phyloP scores from a whole-genome alignment of 2,329 filamentous ascomycete species.

The Pseudopithomyces chartarum region DNA sequence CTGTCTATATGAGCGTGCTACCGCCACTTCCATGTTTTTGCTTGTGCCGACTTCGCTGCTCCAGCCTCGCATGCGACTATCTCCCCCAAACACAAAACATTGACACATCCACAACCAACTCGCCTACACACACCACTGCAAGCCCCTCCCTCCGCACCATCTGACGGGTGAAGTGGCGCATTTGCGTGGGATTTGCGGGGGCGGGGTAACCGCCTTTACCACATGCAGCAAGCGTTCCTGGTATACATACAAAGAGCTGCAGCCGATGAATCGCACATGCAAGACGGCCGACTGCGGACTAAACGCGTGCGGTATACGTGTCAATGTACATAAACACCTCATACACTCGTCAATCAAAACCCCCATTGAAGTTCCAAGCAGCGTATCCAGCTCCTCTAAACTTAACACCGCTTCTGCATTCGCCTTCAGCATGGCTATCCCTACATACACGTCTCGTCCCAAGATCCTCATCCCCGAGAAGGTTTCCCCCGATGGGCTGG shows the following conservation, averaged over 20 bases:
- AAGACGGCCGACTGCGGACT: slow-evolving; percentile 16
- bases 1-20: not conserved
- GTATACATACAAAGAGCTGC: slow-evolving; percentile 21
- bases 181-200: slow-evolving; percentile 36
- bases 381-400: too few species aligned
- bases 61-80: not conserved
- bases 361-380: not conserved
- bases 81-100: not conserved
- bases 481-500: slow-evolving; percentile 77
- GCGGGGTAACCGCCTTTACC: slow-evolving; percentile 36
- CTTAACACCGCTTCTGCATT: not conserved
- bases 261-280: slow-evolving; percentile 28
- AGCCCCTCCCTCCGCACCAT: not conserved
- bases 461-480: slow-evolving; percentile 79
- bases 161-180: slow-evolving; percentile 19
- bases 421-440: slow-evolving; percentile 35
- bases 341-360: not conserved
- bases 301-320: not conserved
- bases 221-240: slow-evolving; percentile 21
- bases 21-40: not conserved
- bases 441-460: slow-evolving; percentile 38
- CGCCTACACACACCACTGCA: not conserved
- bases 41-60: not conserved
- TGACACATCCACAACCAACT: not conserved
- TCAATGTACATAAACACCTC: not conserved